A percentile compares a stretch with the other conserved stretches of the same genome.
These are phyloP conservation scores for Talaromyces sp. DNA, from an alignment of 2,329 filamentous ascomycete species.

Conservation along the genomic window DNA sequence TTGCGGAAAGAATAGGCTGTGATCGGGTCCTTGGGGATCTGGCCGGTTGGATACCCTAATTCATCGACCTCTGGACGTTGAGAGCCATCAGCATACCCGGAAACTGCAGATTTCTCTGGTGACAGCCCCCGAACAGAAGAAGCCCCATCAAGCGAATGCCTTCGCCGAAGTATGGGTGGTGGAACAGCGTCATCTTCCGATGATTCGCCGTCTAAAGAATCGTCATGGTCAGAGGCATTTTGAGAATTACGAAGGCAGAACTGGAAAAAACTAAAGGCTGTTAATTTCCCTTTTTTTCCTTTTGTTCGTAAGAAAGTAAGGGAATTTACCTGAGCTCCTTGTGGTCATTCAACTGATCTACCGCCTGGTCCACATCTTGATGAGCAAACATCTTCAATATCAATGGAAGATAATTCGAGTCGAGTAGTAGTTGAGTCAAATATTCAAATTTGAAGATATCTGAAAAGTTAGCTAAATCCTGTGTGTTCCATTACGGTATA, in stretches of 20 bases:
- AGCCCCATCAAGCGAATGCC: slow-evolving; percentile 28
- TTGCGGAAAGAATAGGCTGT: slow-evolving; percentile 89
- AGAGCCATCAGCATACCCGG: slow-evolving; percentile 20
- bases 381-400: slow-evolving; percentile 90
- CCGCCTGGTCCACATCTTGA: slow-evolving; percentile 85
- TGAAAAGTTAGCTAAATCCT: slow-evolving; percentile 31
- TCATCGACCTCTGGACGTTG: slow-evolving; percentile 68
- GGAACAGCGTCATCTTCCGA: slow-evolving; percentile 66
- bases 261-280: slow-evolving; percentile 67
- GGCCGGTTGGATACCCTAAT: slow-evolving; percentile 69
- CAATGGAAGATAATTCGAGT: slow-evolving; percentile 90
- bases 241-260: slow-evolving; percentile 75
- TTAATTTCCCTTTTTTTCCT: neutral
- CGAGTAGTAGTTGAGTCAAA: slow-evolving; percentile 82
- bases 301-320: neutral
- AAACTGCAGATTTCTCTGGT: slow-evolving; percentile 18
- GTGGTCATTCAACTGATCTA: slow-evolving; percentile 79
- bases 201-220: slow-evolving; percentile 29
- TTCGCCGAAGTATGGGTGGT: slow-evolving; percentile 69
- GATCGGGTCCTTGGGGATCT: slow-evolving; percentile 65
- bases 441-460: slow-evolving; percentile 96
- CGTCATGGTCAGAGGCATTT: slow-evolving; percentile 41
- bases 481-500: neutral
- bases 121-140: slow-evolving; percentile 21
- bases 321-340: slow-evolving; percentile 66